phyloP scores from a whole-genome alignment of 1,139 yeast species.

The Candida freyschussii region DNA sequence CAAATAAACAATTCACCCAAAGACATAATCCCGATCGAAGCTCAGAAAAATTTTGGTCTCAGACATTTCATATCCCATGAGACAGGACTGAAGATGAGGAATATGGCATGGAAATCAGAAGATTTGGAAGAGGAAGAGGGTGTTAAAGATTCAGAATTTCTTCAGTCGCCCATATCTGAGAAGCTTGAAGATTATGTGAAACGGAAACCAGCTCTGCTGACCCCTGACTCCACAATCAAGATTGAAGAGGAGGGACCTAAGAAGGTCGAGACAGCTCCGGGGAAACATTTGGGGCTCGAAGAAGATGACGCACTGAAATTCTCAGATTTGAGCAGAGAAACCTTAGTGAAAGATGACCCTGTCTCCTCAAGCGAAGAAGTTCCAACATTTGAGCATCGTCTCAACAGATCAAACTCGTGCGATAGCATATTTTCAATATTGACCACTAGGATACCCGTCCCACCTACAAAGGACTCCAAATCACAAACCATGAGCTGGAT shows the following conservation, averaged over 20 bases:
- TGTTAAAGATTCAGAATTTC: constrained; percentile 23
- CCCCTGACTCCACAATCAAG: neutral
- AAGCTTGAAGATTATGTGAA: constrained; percentile 5
- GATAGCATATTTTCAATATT: constrained; percentile 24
- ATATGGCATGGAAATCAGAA: no score
- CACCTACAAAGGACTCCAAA: constrained; percentile 18
- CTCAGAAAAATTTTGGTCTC: constrained; percentile 13
- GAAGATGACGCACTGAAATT: no score
- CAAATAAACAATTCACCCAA: no score
- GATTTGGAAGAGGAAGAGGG: constrained; percentile 14
- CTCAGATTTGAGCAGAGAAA: neutral
- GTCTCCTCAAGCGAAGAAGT: constrained; percentile 2
- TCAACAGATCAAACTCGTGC: constrained; percentile 27
- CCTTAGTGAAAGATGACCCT: neutral
- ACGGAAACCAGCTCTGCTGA: neutral
- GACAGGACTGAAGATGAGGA: constrained; percentile 21
- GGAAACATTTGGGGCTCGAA: neutral
- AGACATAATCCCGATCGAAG: constrained; percentile 1
- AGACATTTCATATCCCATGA: constrained; percentile 26
- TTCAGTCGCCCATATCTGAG: constrained; percentile 16
- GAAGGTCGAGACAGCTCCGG: no score
- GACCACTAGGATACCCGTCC: constrained; percentile 18
- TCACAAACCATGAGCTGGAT: constrained; percentile 25
- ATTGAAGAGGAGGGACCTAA: neutral
- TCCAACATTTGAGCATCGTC: constrained; percentile 22